Conservation (phyloP, 2,329 filamentous ascomycete genomes). For the Venturia effusa region DNA sequence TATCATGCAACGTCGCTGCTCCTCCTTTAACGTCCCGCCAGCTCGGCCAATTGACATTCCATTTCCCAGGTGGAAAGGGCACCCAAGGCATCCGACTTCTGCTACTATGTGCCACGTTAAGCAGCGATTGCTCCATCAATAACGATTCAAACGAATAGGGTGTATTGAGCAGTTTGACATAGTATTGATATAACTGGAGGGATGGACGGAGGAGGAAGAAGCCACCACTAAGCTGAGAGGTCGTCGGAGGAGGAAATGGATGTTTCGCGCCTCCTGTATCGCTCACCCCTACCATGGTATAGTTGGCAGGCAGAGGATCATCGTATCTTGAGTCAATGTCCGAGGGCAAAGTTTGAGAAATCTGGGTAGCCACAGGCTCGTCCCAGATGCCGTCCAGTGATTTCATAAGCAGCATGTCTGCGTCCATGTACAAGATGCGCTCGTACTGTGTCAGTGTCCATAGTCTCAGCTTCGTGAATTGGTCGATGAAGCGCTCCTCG, state of each 20-base stretch:
- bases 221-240: not conserved
- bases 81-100: constrained; percentile 10
- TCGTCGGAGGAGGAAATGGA: not conserved
- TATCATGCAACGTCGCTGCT: constrained; percentile 11
- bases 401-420: constrained; percentile 12
- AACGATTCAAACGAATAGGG: not conserved
- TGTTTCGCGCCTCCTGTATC: not conserved
- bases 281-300: constrained; percentile 3
- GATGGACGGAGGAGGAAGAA: constrained; percentile 11
- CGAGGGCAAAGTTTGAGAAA: not conserved
- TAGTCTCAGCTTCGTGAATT: constrained; percentile 12
- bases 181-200: constrained; percentile 5
- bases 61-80: constrained; percentile 1
- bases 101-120: constrained; percentile 7
- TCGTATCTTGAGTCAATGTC: not conserved
- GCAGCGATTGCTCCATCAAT: constrained; percentile 11
- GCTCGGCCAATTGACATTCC: constrained; percentile 9
- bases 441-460: constrained; percentile 10
- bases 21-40: constrained; percentile 5
- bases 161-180: constrained; percentile 5
- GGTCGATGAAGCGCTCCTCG: constrained; percentile 7
- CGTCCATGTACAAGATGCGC: constrained; percentile 12
- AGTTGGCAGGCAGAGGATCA: not conserved
- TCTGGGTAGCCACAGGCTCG: not conserved
- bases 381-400: constrained; percentile 10